phyloP scores from a whole-genome alignment of 352 stramenopile genomes.

The Globisporangium ultimum region DNA sequence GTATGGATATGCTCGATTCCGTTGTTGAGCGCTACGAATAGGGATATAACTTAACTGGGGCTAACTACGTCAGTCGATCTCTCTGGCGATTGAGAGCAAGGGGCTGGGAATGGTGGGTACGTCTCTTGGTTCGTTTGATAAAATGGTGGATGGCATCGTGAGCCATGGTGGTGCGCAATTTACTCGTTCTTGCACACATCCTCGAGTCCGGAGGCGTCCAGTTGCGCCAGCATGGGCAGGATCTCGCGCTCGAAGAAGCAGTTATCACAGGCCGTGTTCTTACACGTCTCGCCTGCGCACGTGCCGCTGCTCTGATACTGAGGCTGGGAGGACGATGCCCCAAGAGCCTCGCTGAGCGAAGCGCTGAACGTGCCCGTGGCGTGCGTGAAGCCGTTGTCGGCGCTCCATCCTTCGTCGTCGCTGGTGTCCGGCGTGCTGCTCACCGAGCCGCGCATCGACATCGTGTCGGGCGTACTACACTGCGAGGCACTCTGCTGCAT shows the following conservation, averaged over 20 bases:
- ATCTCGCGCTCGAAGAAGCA: conserved; percentile 37
- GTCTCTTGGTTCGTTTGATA: too few relatives aligned
- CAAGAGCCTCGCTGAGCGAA: not conserved
- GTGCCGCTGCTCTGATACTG: conserved; percentile 7
- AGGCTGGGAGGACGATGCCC: not conserved
- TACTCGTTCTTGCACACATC: conserved; percentile 1
- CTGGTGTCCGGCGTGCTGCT: conserved; percentile 16
- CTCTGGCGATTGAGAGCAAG: not conserved
- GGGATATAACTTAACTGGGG: too few relatives aligned
- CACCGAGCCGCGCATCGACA: conserved; percentile 3
- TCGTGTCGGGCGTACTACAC: conserved; percentile 9
- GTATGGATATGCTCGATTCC: too few relatives aligned
- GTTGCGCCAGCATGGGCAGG: conserved; percentile 28
- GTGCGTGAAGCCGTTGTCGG: not conserved
- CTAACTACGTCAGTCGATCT: too few relatives aligned
- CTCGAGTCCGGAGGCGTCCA: conserved; percentile 16
- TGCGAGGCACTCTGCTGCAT: not conserved
- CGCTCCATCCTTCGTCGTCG: conserved; percentile 16
- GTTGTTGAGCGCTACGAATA: too few relatives aligned
- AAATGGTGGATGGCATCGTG: too few relatives aligned
- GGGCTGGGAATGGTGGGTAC: too few relatives aligned
- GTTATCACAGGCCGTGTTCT: conserved; percentile 16
- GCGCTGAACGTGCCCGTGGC: not conserved
- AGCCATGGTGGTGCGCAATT: too few relatives aligned
- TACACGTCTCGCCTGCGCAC: not conserved